Percentiles rank a stretch among this genome's conserved stretches.
These are phyloP conservation scores for Magnolia kwangsiensis DNA, from an alignment of 164 flowering plant genomes.

Conservation along the genomic window DNA sequence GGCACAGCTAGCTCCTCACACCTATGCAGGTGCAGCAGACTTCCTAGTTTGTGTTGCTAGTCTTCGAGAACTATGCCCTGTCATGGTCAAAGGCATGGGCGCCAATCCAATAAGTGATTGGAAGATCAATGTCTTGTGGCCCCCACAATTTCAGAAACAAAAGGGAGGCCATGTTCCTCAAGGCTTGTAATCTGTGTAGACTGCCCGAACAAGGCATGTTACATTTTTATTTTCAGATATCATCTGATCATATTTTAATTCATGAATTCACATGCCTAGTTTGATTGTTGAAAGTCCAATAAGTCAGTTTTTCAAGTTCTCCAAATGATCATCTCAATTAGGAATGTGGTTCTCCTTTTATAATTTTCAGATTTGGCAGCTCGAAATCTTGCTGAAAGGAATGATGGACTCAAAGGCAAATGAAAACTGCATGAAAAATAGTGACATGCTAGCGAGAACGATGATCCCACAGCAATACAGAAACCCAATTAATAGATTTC, in stretches of 20 bases:
- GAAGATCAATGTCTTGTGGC: too few relatives aligned
- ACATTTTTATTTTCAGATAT: too few relatives aligned
- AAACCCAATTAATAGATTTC: slow-evolving; percentile 47
- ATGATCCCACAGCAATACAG: slow-evolving; percentile 81
- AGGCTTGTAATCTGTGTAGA: neutral
- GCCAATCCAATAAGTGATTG: too few relatives aligned
- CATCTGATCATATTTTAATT: too few relatives aligned
- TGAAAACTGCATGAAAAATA: slow-evolving; percentile 14
- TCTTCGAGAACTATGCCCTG: too few relatives aligned
- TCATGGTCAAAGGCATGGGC: too few relatives aligned
- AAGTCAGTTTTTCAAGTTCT: neutral
- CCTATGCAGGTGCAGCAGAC: too few relatives aligned
- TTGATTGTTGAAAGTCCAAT: neutral
- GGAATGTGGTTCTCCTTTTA: neutral
- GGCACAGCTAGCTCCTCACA: too few relatives aligned
- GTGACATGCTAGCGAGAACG: slow-evolving; percentile 51
- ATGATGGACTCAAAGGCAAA: slow-evolving; percentile 47
- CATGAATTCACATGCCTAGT: too few relatives aligned
- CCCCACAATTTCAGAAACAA: too few relatives aligned
- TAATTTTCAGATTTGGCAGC: slow-evolving; percentile 75
- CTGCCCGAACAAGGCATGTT: too few relatives aligned
- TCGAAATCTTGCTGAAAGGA: slow-evolving; percentile 67
- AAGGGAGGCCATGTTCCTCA: neutral
- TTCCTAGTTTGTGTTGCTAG: too few relatives aligned
- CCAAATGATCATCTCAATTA: neutral